These are phyloP conservation scores for Teunomyces tritomae DNA, from an alignment of 805 yeast genomes.

Conservation along the genomic window DNA sequence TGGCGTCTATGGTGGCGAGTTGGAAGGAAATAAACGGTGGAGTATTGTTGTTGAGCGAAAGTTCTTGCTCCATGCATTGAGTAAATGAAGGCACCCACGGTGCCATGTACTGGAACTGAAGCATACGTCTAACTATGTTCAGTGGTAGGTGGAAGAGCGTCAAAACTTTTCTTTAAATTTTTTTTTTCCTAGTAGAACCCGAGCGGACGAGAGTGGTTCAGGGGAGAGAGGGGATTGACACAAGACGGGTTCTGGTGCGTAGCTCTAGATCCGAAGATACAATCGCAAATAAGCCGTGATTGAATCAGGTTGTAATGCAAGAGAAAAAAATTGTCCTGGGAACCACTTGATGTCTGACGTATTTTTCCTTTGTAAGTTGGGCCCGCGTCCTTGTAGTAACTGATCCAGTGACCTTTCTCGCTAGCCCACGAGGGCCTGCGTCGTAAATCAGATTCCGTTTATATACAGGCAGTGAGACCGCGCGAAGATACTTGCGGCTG, in stretches of 20 bases:
- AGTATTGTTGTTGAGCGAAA: constrained; percentile 18
- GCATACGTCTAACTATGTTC: constrained; percentile 15
- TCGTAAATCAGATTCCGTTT: too few relatives aligned
- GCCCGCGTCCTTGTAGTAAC: constrained; percentile 1
- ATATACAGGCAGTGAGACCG: background rate
- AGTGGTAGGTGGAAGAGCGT: background rate
- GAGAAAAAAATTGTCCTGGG: background rate
- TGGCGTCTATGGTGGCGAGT: constrained; percentile 60
- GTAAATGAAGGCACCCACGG: constrained; percentile 75
- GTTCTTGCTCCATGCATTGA: constrained; percentile 50
- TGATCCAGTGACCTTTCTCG: background rate
- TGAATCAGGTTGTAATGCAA: background rate
- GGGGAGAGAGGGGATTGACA: background rate
- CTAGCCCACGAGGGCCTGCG: background rate
- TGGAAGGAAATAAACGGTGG: constrained; percentile 61
- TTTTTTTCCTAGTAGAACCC: background rate
- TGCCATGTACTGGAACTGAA: constrained; percentile 43
- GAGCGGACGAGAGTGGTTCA: background rate
- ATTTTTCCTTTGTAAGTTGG: background rate
- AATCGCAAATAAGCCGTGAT: background rate
- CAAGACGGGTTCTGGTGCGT: background rate
- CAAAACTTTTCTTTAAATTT: background rate
- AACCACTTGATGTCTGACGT: background rate
- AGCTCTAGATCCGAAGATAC: background rate
- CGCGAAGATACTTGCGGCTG: background rate